A percentile compares a stretch with the other conserved stretches of the same genome.
These are phyloP conservation scores for Lyophyllum semitale DNA, from an alignment of 768 basidiomycete species.

Conservation along the genomic window DNA sequence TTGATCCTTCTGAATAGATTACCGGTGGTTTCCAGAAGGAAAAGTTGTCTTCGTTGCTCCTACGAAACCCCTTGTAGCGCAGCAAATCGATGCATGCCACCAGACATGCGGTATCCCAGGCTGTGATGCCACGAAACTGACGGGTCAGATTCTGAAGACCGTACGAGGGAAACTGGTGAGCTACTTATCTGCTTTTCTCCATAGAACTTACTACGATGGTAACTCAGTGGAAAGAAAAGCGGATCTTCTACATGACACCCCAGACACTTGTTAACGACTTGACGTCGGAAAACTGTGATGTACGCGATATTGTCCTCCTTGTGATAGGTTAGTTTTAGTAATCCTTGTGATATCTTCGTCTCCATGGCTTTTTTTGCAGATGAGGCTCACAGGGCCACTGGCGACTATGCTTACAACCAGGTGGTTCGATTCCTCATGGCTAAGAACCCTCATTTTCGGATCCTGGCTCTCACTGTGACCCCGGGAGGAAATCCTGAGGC, in stretches of 20 bases:
- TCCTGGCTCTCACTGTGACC: slow-evolving; percentile 94
- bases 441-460: slow-evolving; percentile 90
- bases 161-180: slow-evolving; percentile 63
- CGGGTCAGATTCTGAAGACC: slow-evolving; percentile 64
- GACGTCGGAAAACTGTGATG: slow-evolving; percentile 69
- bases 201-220: background rate
- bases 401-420: slow-evolving; percentile 90
- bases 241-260: slow-evolving; percentile 94
- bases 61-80: slow-evolving; percentile 93
- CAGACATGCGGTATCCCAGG: slow-evolving; percentile 92
- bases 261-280: slow-evolving; percentile 94
- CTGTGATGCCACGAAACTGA: slow-evolving; percentile 81
- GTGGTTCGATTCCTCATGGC: slow-evolving; percentile 89
- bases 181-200: slow-evolving; percentile 7
- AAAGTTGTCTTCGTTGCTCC: slow-evolving; percentile 96
- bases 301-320: slow-evolving; percentile 77
- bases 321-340: slow-evolving; percentile 68
- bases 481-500: slow-evolving; percentile 84
- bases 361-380: slow-evolving; percentile 46
- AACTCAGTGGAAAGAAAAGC: slow-evolving; percentile 73
- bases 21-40: slow-evolving; percentile 90
- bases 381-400: slow-evolving; percentile 93
- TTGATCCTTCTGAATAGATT: slow-evolving; percentile 53
- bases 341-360: background rate
- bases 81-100: slow-evolving; percentile 94